Conservation (phyloP, 768 basidiomycete species). For the Udeniomyces megalosporus region DNA sequence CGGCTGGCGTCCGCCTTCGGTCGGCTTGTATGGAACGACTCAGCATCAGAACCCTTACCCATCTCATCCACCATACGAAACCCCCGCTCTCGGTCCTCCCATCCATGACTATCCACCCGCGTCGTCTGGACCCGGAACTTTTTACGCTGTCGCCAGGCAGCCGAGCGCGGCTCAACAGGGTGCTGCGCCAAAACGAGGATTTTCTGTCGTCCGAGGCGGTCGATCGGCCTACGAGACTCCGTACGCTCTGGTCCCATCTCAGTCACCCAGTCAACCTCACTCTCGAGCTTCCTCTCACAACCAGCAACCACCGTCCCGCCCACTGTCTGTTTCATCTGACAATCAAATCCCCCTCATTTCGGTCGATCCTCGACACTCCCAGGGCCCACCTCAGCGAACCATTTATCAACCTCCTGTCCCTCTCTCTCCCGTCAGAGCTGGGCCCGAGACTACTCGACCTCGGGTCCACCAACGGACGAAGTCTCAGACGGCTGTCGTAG, state of each 20-base stretch:
- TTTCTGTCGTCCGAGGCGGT: constrained; percentile 75
- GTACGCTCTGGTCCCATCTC: constrained; percentile 34
- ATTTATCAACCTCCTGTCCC: neutral
- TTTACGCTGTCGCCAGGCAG: no score
- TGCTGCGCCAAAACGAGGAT: constrained; percentile 40
- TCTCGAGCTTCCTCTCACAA: neutral
- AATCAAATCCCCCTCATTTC: neutral
- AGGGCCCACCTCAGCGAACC: neutral
- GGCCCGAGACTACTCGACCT: neutral
- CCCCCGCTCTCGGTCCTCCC: no score
- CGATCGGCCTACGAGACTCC: constrained; percentile 70
- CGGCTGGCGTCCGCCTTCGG: constrained; percentile 56
- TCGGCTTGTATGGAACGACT: neutral
- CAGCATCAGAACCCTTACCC: neutral
- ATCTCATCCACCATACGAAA: neutral
- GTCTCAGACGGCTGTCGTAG: constrained; percentile 9
- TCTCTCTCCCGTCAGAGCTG: neutral
- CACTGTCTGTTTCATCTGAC: neutral
- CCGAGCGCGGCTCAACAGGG: constrained; percentile 11
- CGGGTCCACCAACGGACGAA: neutral
- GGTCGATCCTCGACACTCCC: neutral
- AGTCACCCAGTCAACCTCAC: neutral
- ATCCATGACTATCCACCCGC: no score
- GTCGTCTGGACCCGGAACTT: no score
- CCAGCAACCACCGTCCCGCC: neutral